These are phyloP conservation scores for Carex kokanica DNA, from an alignment of 176 grass and related monocot species.

Conservation along the genomic window DNA sequence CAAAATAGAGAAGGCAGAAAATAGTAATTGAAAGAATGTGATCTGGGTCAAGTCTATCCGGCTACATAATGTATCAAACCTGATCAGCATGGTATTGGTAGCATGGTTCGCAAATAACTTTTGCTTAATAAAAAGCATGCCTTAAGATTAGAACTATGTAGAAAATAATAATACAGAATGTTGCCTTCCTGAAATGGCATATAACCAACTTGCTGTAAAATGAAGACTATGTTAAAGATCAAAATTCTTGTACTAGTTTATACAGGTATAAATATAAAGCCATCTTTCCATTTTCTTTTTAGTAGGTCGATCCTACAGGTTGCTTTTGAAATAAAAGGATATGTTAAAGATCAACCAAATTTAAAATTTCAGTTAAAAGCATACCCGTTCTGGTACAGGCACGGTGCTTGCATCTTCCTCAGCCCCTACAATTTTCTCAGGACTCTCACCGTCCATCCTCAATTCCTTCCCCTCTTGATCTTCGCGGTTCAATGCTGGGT, in stretches of 20 bases:
- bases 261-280: neutral
- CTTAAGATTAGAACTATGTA: neutral
- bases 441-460: constrained; percentile 74
- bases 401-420: constrained; percentile 57
- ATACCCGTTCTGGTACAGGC: constrained; percentile 75
- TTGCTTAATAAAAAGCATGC: neutral
- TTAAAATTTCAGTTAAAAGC: constrained; percentile 20
- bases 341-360: constrained; percentile 8
- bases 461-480: constrained; percentile 33
- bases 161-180: neutral
- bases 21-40: neutral
- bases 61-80: neutral
- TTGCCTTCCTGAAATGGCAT: neutral
- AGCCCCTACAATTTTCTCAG: constrained; percentile 55
- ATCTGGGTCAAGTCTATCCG: neutral
- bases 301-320: neutral
- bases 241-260: constrained; percentile 14
- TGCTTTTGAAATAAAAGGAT: constrained; percentile 9
- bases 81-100: neutral
- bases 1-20: neutral
- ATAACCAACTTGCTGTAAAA: neutral
- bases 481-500: constrained; percentile 40
- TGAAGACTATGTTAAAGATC: neutral
- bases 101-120: neutral
- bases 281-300: neutral